Evolutionary conservation across 345 rosid genomes (phyloP).

Genomic region (Xanthoceras sorbifolium): DNA sequence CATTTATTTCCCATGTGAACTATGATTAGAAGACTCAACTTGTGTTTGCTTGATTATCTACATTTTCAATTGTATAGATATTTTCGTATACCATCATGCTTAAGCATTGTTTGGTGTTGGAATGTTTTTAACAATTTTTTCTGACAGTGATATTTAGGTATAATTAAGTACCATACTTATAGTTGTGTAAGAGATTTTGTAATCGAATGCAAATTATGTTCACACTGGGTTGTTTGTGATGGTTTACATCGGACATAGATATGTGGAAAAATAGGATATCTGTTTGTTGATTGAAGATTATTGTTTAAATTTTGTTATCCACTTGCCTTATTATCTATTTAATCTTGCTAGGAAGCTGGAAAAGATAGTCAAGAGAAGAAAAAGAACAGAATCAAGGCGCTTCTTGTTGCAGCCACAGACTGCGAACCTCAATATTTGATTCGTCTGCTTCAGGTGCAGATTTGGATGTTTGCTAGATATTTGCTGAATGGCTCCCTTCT

Average conservation of each 20-base stretch:
- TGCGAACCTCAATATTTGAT: conserved; percentile 91
- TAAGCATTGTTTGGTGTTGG: background rate
- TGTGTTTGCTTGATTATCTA: conserved; percentile 9
- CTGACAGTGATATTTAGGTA: background rate
- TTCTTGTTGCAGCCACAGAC: conserved; percentile 95
- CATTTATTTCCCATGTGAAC: background rate
- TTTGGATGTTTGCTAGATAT: conserved; percentile 17
- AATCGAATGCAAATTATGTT: too few relatives aligned
- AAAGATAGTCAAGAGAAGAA: conserved; percentile 96
- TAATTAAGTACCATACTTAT: background rate
- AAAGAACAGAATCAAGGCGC: conserved; percentile 84
- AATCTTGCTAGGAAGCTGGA: conserved; percentile 69
- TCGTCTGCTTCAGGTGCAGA: conserved; percentile 87
- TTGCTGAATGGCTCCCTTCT: conserved; percentile 7
- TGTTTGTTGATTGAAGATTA: background rate
- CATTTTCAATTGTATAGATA: background rate
- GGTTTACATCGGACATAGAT: background rate
- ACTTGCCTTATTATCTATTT: conserved; percentile 16
- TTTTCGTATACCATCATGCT: background rate
- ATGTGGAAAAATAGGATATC: background rate
- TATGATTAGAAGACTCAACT: background rate
- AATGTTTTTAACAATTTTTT: background rate
- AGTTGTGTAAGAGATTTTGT: background rate
- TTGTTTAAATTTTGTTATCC: conserved; percentile 9
- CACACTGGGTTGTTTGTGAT: too few relatives aligned